Evolutionary conservation across 495 filamentous ascomycete genomes (phyloP).

Genomic region (Ramalina intermedia): DNA sequence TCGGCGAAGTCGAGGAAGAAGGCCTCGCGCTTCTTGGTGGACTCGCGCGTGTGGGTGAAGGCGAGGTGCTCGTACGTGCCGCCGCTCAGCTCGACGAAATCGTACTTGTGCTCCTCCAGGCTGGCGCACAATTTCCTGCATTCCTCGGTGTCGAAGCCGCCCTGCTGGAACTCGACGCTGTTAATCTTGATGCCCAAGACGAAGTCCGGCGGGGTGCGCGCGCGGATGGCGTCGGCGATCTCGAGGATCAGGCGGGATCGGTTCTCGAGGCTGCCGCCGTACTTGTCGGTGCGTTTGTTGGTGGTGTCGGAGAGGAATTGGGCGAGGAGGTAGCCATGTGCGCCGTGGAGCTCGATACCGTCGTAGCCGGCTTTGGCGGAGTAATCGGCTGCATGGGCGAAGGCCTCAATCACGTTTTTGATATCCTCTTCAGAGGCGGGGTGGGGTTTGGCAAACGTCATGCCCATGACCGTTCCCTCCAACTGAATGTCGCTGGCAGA

Average conservation of each 20-base stretch:
- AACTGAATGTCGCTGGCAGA: constrained; percentile 47
- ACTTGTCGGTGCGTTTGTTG: constrained; percentile 46
- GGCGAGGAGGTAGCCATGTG: constrained; percentile 54
- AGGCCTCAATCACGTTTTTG: constrained; percentile 30
- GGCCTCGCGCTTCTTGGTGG: constrained; percentile 41
- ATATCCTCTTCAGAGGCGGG: constrained; percentile 38
- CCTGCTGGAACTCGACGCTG: constrained; percentile 51
- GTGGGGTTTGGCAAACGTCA: constrained; percentile 33
- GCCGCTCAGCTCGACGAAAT: constrained; percentile 51
- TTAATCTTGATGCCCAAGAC: constrained; percentile 54
- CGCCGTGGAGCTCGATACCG: constrained; percentile 42
- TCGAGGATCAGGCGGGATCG: constrained; percentile 41
- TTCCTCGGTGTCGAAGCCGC: constrained; percentile 42
- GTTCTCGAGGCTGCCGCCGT: constrained; percentile 44
- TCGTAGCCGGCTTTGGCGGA: constrained; percentile 43
- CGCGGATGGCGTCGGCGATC: constrained; percentile 33
- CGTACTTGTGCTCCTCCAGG: constrained; percentile 41
- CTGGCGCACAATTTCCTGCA: constrained; percentile 36
- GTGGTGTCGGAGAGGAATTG: constrained; percentile 48
- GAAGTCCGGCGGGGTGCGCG: constrained; percentile 29
- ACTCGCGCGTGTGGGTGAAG: constrained; percentile 38
- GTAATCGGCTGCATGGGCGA: constrained; percentile 42
- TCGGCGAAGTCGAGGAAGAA: constrained; percentile 57
- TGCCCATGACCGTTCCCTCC: constrained; percentile 27
- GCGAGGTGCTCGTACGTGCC: constrained; percentile 47